Conservation (phyloP, 768 basidiomycete species). For the Dendrothele bispora region DNA sequence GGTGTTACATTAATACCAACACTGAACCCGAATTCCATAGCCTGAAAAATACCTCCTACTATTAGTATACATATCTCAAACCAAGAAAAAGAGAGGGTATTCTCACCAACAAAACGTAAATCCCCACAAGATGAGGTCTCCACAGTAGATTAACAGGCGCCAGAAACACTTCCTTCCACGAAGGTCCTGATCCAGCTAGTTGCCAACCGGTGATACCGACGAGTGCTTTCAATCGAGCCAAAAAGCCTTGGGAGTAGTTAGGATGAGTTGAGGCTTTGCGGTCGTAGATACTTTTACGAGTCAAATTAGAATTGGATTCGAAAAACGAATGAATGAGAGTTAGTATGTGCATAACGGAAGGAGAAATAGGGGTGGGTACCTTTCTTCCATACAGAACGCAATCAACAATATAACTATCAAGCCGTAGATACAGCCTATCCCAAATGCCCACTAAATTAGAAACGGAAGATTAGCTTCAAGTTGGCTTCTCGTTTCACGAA, state of each 20-base stretch:
- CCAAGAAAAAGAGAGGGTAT: too few relatives aligned
- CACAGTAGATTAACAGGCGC: conserved; percentile 53
- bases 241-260: conserved; percentile 32
- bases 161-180: conserved; percentile 45
- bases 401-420: conserved; percentile 57
- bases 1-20: conserved; percentile 64
- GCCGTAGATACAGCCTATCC: conserved; percentile 60
- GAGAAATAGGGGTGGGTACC: conserved; percentile 38
- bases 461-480: too few relatives aligned
- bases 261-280: conserved; percentile 56
- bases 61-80: conserved; percentile 4
- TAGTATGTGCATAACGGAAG: too few relatives aligned
- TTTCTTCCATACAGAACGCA: conserved; percentile 62
- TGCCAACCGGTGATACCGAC: conserved; percentile 59
- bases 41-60: conserved; percentile 25
- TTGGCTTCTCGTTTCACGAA: too few relatives aligned
- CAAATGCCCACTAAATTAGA: conserved; percentile 77
- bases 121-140: conserved; percentile 57
- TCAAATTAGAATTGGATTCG: background rate
- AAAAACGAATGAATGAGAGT: too few relatives aligned
- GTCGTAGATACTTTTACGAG: conserved; percentile 52
- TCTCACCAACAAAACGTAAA: conserved; percentile 54
- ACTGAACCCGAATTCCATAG: conserved; percentile 34
- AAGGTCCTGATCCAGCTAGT: conserved; percentile 53
- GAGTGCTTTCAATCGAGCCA: conserved; percentile 55